Conservation (phyloP, 2,329 filamentous ascomycete species). For the Davidsoniella neocaledoniae region DNA sequence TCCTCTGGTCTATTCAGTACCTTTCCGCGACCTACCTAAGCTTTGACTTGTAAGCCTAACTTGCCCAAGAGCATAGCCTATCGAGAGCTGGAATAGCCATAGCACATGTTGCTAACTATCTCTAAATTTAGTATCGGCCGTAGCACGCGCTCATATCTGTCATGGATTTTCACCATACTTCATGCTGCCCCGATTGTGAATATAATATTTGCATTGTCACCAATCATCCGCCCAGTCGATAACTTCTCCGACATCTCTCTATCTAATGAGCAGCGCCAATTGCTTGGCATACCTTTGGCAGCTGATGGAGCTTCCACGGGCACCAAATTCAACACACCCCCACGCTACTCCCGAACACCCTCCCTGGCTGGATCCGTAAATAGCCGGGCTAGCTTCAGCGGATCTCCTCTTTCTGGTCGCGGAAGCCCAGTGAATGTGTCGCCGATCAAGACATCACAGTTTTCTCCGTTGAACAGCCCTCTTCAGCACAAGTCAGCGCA, state of each 20-base stretch:
- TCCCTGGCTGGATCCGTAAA: conserved; percentile 46
- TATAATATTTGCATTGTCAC: conserved; percentile 51
- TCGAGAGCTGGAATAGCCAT: conserved; percentile 18
- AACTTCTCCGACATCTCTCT: conserved; percentile 77
- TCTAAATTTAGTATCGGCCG: conserved; percentile 4
- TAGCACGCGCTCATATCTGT: conserved; percentile 8
- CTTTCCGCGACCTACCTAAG: conserved; percentile 22
- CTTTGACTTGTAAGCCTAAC: conserved; percentile 23
- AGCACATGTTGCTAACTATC: conserved; percentile 7
- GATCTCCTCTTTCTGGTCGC: conserved; percentile 40
- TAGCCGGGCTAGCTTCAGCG: conserved; percentile 38
- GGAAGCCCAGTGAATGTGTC: conserved; percentile 28
- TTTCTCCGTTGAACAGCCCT: conserved; percentile 30
- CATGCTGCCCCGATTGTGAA: conserved; percentile 51
- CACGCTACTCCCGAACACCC: conserved; percentile 65
- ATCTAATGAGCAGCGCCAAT: conserved; percentile 48
- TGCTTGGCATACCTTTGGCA: conserved; percentile 66
- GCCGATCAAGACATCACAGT: conserved; percentile 26
- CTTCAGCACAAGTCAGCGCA: conserved; percentile 47
- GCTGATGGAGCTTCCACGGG: conserved; percentile 33
- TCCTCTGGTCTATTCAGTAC: conserved; percentile 22
- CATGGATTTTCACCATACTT: conserved; percentile 28
- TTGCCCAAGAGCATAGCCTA: neutral
- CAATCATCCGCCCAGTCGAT: conserved; percentile 55
- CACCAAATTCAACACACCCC: conserved; percentile 61